Percentiles rank a stretch among this genome's conserved stretches.
Evolutionary conservation across 1,284 basidiomycete species (phyloP).

Genomic region (Exobasidium cylindrosporum): DNA sequence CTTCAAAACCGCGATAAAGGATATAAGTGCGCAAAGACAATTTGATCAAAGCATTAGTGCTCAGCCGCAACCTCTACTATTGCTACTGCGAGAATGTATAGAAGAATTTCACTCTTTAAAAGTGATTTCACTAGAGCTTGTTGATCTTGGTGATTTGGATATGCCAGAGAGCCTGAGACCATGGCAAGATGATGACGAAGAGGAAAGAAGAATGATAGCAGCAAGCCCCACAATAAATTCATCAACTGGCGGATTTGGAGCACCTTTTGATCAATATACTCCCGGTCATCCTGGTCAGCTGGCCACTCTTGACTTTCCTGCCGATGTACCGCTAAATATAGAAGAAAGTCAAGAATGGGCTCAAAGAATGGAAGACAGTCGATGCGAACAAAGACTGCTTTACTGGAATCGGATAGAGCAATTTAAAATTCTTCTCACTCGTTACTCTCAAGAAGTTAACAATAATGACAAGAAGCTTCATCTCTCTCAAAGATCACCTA

Average conservation of each 20-base stretch:
- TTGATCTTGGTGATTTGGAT: not conserved
- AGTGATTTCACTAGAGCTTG: not conserved
- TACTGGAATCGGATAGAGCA: not conserved
- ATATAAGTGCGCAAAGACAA: not conserved
- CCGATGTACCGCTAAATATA: not conserved
- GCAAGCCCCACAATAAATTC: not conserved
- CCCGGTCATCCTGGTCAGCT: not conserved
- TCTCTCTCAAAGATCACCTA: not conserved
- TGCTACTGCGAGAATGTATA: not conserved
- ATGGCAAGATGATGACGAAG: not conserved
- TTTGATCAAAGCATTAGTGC: not conserved
- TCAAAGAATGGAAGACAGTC: not conserved
- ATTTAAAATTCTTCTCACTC: not conserved
- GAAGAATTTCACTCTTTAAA: not conserved
- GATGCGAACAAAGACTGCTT: not conserved
- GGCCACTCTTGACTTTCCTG: not conserved
- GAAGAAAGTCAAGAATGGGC: not conserved
- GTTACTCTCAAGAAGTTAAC: not conserved
- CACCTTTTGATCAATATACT: constrained; percentile 2
- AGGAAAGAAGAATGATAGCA: not conserved
- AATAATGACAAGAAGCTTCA: not conserved
- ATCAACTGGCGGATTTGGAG: not conserved
- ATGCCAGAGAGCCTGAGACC: not conserved
- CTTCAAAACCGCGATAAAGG: not conserved
- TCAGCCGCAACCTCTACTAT: not conserved